Evolutionary conservation across 2,329 filamentous ascomycete genomes (phyloP), one percentile per base, ranked within the genome.

Genomic region (Sclerotinia sclerotiorum): DNA sequence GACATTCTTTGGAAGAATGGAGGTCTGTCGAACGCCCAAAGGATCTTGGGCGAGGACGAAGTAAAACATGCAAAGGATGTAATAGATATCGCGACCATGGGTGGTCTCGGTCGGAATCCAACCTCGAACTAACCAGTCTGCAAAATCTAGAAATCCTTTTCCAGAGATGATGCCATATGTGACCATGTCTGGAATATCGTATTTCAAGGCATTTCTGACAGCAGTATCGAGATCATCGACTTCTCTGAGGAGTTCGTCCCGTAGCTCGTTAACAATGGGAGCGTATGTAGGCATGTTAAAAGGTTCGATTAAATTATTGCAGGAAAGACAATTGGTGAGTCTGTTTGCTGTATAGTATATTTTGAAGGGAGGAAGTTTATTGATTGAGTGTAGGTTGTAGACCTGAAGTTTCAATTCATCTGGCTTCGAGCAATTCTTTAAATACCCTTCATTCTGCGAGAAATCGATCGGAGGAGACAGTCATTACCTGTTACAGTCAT

Each of bases 41-140:
- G 79, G 71, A 0, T 72, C 46, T 69, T 81, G 79, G 48, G 77
- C 72, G n/a, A 82, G 70, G 42, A 81, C 71, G 69, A 79, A 81
- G 73, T 81, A 81, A 72, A 81, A 80, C 24, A 80, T 71, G 67
- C 77, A 79, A 19, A 81, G 69, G 39, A 77, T 76, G 27, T 77
- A 71, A 72, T 79, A 80, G 58, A 81, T 74, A 21, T 79, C 76
- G 44, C 76, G 76, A 35, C 78, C 79, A 61, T 77, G 70, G 48
- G 70, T 71, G 55, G 74, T 75, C 72, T 81, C 79, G 0, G 71
- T 71, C 0, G 80, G 80, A 10, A 78, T 76, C 79, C 80, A 82
- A 68, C 63, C 63, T 24, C 51, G 63, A 55, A 65, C 51, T n/a
- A 65, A 13, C 63, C 63, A 65, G 42, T 65, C 63, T 8, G 63